Base-by-base conservation (phyloP, 176 grass and related monocot species). In the Oryza brachyantha region DNA sequence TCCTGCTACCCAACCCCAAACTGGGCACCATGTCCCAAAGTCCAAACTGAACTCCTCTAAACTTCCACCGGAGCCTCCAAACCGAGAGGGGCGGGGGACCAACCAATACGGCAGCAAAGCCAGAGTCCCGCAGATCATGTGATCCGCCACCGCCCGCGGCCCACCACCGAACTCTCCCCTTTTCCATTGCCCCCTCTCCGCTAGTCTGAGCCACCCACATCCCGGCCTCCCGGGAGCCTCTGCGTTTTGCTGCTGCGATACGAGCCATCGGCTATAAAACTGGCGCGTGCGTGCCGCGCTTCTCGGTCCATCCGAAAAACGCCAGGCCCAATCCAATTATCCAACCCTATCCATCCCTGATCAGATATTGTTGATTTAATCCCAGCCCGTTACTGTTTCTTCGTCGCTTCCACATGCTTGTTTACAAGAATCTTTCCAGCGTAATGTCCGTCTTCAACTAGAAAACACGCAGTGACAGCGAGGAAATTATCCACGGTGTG, bases 261-360 rank as follows among this genome's bases (percentile, higher is more conserved):
- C n/a, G n/a, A n/a, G n/a, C n/a, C n/a, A 32, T 32, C 31, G 35
- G 39, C 10, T 12, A 6, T 39, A 10, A 12, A 31, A 32, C 31
- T 32, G 31, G 31, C 4, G 59, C 21, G 13, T 29, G 11, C 28
- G 72, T 31, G 72, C 58, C 38, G 55, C 25, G 36, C 62, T 11
- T 80, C 9, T 69, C 24, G 26, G 69, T 68, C 68, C 69, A 68
- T 74, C 68, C 5, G 22, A 25, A 29, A 8, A 42, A 19, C 12
- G 6, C 8, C 24, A 72, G 32, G 73, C 73, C 55, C 74, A 81
- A 64, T 52, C 73, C 11, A 77, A 52, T 52, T 52, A 21, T 52
- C 46, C 46, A 24, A 74, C 61, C 75, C 76, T 79, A 79, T 83
- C 74, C 79, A 79, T 83, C 74, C 68, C 31, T 19, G 29, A 46